phyloP scores from a whole-genome alignment of 2,329 filamentous ascomycete genomes.

The Exophiala bonariae region DNA sequence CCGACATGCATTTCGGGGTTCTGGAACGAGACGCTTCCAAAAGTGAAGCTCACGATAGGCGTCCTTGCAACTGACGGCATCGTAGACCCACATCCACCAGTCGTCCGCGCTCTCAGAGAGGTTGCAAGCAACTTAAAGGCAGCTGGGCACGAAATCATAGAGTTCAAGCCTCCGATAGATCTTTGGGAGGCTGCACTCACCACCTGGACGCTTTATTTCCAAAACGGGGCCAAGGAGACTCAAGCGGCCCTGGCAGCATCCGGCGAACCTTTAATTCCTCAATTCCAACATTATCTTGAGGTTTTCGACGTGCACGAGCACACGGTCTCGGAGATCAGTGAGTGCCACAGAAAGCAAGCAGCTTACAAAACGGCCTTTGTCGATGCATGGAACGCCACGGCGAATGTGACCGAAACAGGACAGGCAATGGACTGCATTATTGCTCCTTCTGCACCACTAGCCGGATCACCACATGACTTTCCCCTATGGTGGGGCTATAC shows the following conservation, averaged over 20 bases:
- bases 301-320: conserved; percentile 1
- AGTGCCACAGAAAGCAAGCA: conserved; percentile 2
- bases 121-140: conserved; percentile 44
- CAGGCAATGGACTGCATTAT: conserved; percentile 22
- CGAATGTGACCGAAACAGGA: neutral
- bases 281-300: conserved; percentile 2
- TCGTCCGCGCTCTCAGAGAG: conserved; percentile 50
- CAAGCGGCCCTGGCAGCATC: conserved; percentile 1
- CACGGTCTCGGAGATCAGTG: conserved; percentile 1
- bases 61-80: conserved; percentile 66
- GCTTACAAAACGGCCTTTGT: conserved; percentile 3
- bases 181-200: conserved; percentile 8
- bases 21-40: conserved; percentile 42
- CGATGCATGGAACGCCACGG: conserved; percentile 6
- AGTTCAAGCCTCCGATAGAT: conserved; percentile 7
- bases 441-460: conserved; percentile 7
- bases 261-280: neutral
- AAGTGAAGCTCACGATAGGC: conserved; percentile 51
- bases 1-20: conserved; percentile 40
- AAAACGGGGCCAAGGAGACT: conserved; percentile 59
- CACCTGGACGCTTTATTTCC: conserved; percentile 58
- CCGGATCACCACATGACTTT: conserved; percentile 47
- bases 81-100: conserved; percentile 65
- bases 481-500: conserved; percentile 66
- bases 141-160: conserved; percentile 5